Evolutionary conservation across 2,329 filamentous ascomycete genomes (phyloP).

Genomic region (Harringtonia lauricola): DNA sequence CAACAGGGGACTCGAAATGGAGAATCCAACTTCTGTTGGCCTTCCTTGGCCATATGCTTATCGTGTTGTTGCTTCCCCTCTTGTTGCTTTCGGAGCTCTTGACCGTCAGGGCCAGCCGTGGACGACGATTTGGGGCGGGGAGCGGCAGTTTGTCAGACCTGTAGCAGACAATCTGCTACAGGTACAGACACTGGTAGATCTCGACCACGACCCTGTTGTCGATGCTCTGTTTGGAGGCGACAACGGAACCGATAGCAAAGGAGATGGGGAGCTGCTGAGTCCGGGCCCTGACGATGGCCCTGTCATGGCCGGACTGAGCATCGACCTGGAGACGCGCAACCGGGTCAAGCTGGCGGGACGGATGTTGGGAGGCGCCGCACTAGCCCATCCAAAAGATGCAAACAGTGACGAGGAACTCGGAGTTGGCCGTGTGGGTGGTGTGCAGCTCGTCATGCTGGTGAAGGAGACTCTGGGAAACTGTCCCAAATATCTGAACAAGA

Average conservation of each 20-base stretch:
- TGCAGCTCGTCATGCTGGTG: constrained; percentile 54
- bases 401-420: constrained; percentile 16
- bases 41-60: constrained; percentile 50
- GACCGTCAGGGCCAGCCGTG: constrained; percentile 58
- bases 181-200: constrained; percentile 49
- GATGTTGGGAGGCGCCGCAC: constrained; percentile 53
- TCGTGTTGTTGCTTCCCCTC: constrained; percentile 49
- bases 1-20: constrained; percentile 33
- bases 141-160: constrained; percentile 53
- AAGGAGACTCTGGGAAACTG: constrained; percentile 71
- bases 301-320: constrained; percentile 41
- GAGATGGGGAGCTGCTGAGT: constrained; percentile 24
- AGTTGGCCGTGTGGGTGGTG: constrained; percentile 18
- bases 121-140: constrained; percentile 71
- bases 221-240: constrained; percentile 45
- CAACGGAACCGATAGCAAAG: constrained; percentile 12
- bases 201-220: constrained; percentile 57
- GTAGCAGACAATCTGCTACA: constrained; percentile 54
- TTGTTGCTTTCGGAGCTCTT: constrained; percentile 64
- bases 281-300: constrained; percentile 26
- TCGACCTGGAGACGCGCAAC: constrained; percentile 56
- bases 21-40: constrained; percentile 57
- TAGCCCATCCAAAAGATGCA: constrained; percentile 16
- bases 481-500: constrained; percentile 78
- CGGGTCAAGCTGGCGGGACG: constrained; percentile 64